Conservation (phyloP, 306 rosid species). For the Quercus gilva region DNA sequence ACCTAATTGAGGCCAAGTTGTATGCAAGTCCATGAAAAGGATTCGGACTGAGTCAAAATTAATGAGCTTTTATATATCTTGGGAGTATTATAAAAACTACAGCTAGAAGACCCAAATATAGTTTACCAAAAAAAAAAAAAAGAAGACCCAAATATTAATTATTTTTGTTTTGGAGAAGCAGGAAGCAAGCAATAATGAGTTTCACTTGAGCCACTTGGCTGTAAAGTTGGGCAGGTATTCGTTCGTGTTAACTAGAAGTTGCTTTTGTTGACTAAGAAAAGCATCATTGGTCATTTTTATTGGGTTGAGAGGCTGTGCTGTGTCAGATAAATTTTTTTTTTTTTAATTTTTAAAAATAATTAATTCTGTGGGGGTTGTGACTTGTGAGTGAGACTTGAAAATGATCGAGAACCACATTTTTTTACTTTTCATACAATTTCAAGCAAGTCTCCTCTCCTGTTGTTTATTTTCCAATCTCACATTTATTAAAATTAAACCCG, state of each 20-base stretch:
- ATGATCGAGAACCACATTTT: neutral
- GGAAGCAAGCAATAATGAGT: conserved; percentile 20
- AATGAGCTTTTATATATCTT: neutral
- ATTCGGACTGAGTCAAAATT: neutral
- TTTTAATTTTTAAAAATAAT: neutral
- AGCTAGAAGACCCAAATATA: neutral
- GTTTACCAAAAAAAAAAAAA: too few species aligned
- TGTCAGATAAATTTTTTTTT: too few species aligned
- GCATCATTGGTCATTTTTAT: conserved; percentile 13
- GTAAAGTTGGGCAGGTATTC: conserved; percentile 1
- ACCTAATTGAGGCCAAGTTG: neutral
- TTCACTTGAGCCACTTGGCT: conserved; percentile 28
- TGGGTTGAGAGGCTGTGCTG: conserved; percentile 24
- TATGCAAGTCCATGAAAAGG: neutral
- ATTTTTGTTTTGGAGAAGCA: conserved; percentile 19
- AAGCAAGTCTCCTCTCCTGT: neutral
- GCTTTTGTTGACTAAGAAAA: conserved; percentile 53
- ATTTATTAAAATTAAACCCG: too few species aligned
- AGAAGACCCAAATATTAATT: conserved; percentile 10
- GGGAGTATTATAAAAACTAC: neutral
- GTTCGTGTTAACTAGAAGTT: conserved; percentile 14
- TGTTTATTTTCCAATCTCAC: neutral
- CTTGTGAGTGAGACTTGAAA: neutral
- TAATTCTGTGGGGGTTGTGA: neutral
- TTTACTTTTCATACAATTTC: too few species aligned